These are phyloP conservation scores for Bauhinia variegata DNA, from an alignment of 306 rosid genomes.

Conservation along the genomic window DNA sequence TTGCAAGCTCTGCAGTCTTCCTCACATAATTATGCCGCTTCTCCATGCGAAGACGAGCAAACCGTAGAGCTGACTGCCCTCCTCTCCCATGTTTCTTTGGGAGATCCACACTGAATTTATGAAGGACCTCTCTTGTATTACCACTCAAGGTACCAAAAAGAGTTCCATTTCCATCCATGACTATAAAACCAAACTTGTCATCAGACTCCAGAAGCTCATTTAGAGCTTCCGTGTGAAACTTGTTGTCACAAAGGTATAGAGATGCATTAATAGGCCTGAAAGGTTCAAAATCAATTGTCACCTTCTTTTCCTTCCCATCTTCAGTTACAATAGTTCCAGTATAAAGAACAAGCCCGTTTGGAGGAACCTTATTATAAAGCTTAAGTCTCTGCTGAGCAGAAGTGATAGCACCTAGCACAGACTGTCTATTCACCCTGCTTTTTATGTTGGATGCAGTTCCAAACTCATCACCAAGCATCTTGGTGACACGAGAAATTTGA, in stretches of 20 bases:
- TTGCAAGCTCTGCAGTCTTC: slow-evolving; percentile 92
- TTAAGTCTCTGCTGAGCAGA: slow-evolving; percentile 90
- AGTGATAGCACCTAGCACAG: slow-evolving; percentile 86
- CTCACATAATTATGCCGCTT: slow-evolving; percentile 90
- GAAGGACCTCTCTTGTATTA: slow-evolving; percentile 86
- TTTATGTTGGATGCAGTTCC: slow-evolving; percentile 93
- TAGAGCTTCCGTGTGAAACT: slow-evolving; percentile 83
- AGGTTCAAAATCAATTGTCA: slow-evolving; percentile 87
- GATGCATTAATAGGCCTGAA: slow-evolving; percentile 88
- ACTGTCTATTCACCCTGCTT: slow-evolving; percentile 88
- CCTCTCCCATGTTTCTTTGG: slow-evolving; percentile 96
- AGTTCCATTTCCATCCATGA: slow-evolving; percentile 92
- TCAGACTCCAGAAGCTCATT: slow-evolving; percentile 85
- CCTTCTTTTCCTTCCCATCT: slow-evolving; percentile 91
- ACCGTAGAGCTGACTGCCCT: slow-evolving; percentile 88
- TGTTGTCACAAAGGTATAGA: slow-evolving; percentile 87
- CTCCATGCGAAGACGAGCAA: slow-evolving; percentile 97
- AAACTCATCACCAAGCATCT: slow-evolving; percentile 94
- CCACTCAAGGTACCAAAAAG: slow-evolving; percentile 90
- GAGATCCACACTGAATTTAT: slow-evolving; percentile 86
- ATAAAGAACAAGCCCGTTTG: slow-evolving; percentile 81
- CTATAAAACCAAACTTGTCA: slow-evolving; percentile 87
- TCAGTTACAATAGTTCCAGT: slow-evolving; percentile 89
- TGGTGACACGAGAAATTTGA: slow-evolving; percentile 85
- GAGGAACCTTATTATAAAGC: slow-evolving; percentile 87